phyloP scores from a whole-genome alignment of 2,329 filamentous ascomycete genomes.

The Monosporascus sp. region DNA sequence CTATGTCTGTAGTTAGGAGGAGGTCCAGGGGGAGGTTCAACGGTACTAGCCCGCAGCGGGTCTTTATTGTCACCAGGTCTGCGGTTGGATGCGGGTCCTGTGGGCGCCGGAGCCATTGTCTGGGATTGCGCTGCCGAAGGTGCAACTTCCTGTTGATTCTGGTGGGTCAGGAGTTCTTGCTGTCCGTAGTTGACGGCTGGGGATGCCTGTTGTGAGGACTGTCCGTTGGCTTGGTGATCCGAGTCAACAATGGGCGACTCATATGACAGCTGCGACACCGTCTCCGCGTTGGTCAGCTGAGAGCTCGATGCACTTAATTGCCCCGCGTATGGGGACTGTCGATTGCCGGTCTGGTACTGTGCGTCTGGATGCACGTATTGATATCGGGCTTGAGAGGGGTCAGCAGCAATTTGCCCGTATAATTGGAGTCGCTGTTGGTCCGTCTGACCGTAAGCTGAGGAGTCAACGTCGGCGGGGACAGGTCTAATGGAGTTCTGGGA shows the following conservation, averaged over 20 bases:
- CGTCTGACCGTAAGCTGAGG: constrained; percentile 39
- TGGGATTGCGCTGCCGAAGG: constrained; percentile 27
- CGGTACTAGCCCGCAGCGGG: constrained; percentile 31
- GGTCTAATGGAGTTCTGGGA: constrained; percentile 42
- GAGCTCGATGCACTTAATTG: constrained; percentile 25
- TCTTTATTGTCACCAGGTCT: constrained; percentile 47
- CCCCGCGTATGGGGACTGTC: constrained; percentile 19
- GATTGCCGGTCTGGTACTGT: constrained; percentile 23
- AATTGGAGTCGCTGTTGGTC: constrained; percentile 26
- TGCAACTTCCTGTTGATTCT: constrained; percentile 16
- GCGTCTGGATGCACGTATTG: constrained; percentile 29
- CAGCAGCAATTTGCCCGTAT: constrained; percentile 34
- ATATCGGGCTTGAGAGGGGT: constrained; percentile 31
- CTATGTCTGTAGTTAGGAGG: constrained; percentile 49
- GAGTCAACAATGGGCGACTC: constrained; percentile 52
- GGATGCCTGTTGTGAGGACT: constrained; percentile 37
- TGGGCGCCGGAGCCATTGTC: constrained; percentile 44
- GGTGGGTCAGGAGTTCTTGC: constrained; percentile 16
- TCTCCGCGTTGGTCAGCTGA: constrained; percentile 50
- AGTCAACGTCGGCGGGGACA: constrained; percentile 40
- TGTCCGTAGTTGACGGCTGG: constrained; percentile 33
- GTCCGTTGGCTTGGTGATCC: constrained; percentile 38
- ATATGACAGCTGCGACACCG: constrained; percentile 57
- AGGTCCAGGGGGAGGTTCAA: constrained; percentile 39
- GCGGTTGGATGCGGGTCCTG: constrained; percentile 38